Evolutionary conservation across 305 asterid genomes (phyloP).

Genomic region (Fraxinus ornus): DNA sequence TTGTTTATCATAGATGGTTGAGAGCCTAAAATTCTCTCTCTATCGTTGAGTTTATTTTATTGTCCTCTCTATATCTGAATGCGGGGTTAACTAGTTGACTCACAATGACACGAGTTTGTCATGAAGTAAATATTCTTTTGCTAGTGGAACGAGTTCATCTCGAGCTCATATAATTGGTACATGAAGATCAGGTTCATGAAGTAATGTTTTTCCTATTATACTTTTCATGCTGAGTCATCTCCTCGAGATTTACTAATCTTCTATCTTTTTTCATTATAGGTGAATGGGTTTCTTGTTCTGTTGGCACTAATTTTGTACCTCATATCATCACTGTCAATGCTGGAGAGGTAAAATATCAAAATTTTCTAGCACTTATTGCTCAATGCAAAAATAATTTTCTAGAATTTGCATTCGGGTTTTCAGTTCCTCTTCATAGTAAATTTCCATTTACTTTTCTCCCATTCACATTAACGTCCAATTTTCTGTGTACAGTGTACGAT

Average conservation of each 20-base stretch:
- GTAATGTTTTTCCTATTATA: not conserved
- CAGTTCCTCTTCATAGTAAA: not conserved
- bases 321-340: slow-evolving; percentile 75
- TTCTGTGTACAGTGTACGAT: not conserved
- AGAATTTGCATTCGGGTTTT: not conserved
- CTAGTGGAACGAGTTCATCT: not conserved
- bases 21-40: not conserved
- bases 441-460: not conserved
- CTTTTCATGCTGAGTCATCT: not conserved
- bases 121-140: not conserved
- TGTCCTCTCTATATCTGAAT: not conserved
- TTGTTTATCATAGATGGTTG: not conserved
- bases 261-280: slow-evolving; percentile 35
- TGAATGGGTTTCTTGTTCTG: slow-evolving; percentile 77
- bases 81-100: not conserved
- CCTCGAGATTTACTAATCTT: not conserved
- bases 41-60: not conserved
- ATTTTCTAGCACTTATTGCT: not conserved
- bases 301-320: slow-evolving; percentile 77
- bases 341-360: slow-evolving; percentile 68
- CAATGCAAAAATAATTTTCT: not conserved
- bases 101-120: not conserved
- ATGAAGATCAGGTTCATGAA: not conserved
- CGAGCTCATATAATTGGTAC: not conserved
- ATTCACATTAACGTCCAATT: not conserved